Percentiles rank a stretch among this genome's conserved stretches.
Evolutionary conservation across 2,329 filamentous ascomycete genomes (phyloP).

Genomic region (Biscogniauxia mediterranea): DNA sequence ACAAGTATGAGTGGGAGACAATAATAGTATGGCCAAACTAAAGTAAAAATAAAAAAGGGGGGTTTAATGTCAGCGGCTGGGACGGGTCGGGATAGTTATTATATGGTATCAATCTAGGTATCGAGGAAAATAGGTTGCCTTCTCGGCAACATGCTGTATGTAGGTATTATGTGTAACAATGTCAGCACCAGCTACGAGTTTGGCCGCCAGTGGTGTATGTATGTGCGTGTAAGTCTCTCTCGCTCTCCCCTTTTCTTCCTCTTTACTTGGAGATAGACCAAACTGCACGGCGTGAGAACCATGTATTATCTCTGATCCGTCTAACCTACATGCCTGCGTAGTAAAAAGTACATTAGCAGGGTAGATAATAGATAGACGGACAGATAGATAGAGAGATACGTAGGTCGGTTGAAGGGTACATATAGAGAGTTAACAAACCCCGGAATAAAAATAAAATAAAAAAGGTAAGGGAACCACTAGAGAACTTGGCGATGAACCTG

Average conservation of each 20-base stretch:
- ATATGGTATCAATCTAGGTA: conserved; percentile 6
- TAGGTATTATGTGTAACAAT: conserved; percentile 17
- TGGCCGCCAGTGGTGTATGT: conserved; percentile 13
- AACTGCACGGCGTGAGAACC: conserved; percentile 1
- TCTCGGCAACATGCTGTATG: conserved; percentile 6
- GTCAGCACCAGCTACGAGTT: conserved; percentile 18
- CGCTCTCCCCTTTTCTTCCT: no score
- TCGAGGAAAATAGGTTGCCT: neutral
- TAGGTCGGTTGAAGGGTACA: no score
- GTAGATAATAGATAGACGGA: no score
- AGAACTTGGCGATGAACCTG: conserved; percentile 10
- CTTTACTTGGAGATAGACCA: conserved; percentile 3
- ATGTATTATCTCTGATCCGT: conserved; percentile 9
- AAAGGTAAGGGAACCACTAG: conserved; percentile 15
- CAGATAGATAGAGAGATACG: no score
- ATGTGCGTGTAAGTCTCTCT: no score
- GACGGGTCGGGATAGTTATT: conserved; percentile 9
- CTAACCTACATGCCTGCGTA: conserved; percentile 17
- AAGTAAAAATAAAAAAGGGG: conserved; percentile 2
- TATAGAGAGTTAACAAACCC: no score
- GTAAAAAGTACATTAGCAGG: conserved; percentile 8
- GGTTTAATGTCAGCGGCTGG: conserved; percentile 16
- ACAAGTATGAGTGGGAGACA: neutral
- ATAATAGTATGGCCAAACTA: conserved; percentile 8
- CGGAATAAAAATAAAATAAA: no score